Evolutionary conservation across 2,329 filamentous ascomycete species (phyloP).

Genomic region (Magnaporthales sp.): DNA sequence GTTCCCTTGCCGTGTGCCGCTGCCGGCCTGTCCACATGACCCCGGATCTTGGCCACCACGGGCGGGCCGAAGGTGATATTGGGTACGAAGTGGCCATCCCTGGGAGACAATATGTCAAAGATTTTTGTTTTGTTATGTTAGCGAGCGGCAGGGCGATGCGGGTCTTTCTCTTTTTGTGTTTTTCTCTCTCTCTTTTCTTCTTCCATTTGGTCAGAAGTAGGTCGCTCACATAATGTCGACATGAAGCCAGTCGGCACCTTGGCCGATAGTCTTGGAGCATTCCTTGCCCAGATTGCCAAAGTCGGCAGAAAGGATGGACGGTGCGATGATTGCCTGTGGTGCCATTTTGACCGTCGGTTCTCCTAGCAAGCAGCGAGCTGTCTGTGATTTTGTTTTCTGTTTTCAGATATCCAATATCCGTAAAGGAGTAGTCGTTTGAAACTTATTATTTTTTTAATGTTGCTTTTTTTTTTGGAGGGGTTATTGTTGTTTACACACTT

Average conservation of each 20-base stretch:
- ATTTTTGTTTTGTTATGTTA: neutral
- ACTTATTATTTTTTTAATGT: too few relatives aligned
- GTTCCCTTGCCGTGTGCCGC: conserved; percentile 72
- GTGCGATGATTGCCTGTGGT: conserved; percentile 87
- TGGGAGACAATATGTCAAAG: neutral
- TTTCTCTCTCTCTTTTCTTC: neutral
- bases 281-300: conserved; percentile 82
- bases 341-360: conserved; percentile 54
- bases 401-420: neutral
- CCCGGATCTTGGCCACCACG: conserved; percentile 87
- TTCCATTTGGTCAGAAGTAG: conserved; percentile 16
- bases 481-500: neutral
- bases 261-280: conserved; percentile 75
- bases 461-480: too few relatives aligned
- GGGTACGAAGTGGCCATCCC: conserved; percentile 98
- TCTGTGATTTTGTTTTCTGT: neutral
- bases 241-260: conserved; percentile 88
- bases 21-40: conserved; percentile 63
- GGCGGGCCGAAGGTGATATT: conserved; percentile 97
- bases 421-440: neutral
- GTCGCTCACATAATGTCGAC: conserved; percentile 72
- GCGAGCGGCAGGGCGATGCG: neutral
- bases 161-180: neutral
- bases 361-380: too few relatives aligned
- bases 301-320: conserved; percentile 96